A percentile compares a stretch with the other conserved stretches of the same genome.
Conservation (phyloP, 306 rosid species). For the Castanea sativa region DNA sequence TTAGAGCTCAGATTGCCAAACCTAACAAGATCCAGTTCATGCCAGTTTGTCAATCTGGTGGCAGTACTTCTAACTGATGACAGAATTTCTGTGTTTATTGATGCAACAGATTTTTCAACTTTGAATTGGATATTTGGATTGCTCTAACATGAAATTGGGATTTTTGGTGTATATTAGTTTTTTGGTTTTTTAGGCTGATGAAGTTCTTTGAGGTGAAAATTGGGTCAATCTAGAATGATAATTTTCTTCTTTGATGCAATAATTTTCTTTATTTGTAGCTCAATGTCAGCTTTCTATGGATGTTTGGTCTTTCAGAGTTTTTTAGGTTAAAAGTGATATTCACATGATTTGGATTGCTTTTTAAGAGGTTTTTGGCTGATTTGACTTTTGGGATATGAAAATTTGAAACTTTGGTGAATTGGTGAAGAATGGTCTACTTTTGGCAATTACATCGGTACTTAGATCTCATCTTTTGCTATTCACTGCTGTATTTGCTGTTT, state of each 20-base stretch:
- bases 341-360: not conserved
- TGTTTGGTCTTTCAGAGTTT: not conserved
- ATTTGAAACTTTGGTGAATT: not conserved
- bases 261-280: not conserved
- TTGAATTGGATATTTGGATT: too few relatives aligned
- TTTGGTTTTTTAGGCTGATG: not conserved
- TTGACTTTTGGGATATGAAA: not conserved
- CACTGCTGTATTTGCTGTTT: not conserved
- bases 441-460: not conserved
- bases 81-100: not conserved
- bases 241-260: not conserved
- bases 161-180: not conserved
- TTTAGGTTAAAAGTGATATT: not conserved
- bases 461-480: not conserved
- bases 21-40: conserved; percentile 3
- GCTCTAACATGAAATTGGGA: not conserved
- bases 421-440: not conserved
- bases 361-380: not conserved
- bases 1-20: conserved; percentile 59
- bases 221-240: conserved; percentile 9
- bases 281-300: too few relatives aligned
- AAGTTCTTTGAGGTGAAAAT: not conserved
- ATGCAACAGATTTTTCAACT: not conserved
- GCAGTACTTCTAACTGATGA: not conserved
- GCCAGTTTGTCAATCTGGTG: conserved; percentile 8